Evolutionary conservation across 352 stramenopile species (phyloP), one percentile per base, ranked within the genome.

Genomic region (Phytophthora nicotianae): DNA sequence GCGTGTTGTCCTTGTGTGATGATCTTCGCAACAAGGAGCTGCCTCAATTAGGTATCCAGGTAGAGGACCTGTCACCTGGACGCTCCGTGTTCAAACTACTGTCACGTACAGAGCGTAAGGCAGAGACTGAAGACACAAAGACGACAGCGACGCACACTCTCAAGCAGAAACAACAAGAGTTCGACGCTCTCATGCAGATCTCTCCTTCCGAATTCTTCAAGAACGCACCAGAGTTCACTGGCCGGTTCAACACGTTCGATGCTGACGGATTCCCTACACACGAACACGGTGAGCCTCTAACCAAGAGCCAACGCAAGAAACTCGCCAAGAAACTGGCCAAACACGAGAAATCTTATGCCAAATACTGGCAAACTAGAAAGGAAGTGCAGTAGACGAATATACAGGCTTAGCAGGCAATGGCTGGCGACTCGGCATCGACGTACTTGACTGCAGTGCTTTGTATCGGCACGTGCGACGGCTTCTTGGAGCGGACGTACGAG

Each of bases 291-390:
- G 64, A 79, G 29, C 47, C 55, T 17, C 47, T 93, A 21, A 81
- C 70, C 19, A 93, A 95, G 45, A 90, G 70, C 11, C 80, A 89
- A 69, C 65, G 70, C 46, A 95, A 95, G 57, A 95, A 95, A 54
- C 70, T 95, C 5, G 16, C 64, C 0, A 94, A 94, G 68, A 87
- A 85, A 49, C 52, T 81, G 10, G 76, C 84, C 7, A 94, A 92
- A 48, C 80, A 94, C 52, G 64, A 70, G 21, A 89, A 89, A 50
- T 77, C 85, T 20, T 88, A 88, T 50, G 55, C 33, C 5, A 92
- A 87, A 64, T 90, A 80, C 52, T 93, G 81, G 83, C 11, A 38
- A 38, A 3, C 32, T 38, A 38, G 32, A n/a, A 38, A n/a, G n/a
- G n/a, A n/a, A n/a, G n/a, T n/a, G n/a, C n/a, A n/a, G n/a, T n/a